phyloP scores from a whole-genome alignment of 2,329 filamentous ascomycete species.

The Paracorniculantispora psalliotae region DNA sequence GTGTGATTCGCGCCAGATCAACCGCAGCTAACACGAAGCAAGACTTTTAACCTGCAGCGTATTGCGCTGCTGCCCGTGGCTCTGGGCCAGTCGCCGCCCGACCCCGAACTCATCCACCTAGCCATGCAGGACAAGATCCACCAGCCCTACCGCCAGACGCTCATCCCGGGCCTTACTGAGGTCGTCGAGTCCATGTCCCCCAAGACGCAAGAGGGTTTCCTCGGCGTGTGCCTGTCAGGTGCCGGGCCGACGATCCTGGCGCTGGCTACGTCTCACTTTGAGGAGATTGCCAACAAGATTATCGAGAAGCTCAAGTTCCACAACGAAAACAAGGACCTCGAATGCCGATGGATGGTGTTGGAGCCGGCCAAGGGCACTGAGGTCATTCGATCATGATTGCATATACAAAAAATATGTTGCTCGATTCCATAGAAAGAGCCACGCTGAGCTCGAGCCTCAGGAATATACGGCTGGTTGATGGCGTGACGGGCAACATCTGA shows the following conservation, averaged over 20 bases:
- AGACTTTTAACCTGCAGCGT: slow-evolving; percentile 89
- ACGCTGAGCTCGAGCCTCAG: no score
- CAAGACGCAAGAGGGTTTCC: slow-evolving; percentile 75
- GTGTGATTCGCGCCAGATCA: background rate
- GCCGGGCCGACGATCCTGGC: slow-evolving; percentile 94
- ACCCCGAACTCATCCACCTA: slow-evolving; percentile 90
- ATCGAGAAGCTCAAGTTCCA: slow-evolving; percentile 65
- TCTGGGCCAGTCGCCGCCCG: slow-evolving; percentile 81
- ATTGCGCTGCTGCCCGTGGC: slow-evolving; percentile 87
- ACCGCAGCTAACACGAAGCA: slow-evolving; percentile 17
- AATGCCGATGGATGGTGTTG: slow-evolving; percentile 80
- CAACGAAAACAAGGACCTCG: slow-evolving; percentile 57
- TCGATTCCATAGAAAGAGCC: no score
- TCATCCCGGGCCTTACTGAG: slow-evolving; percentile 88
- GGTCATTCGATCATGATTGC: slow-evolving; percentile 35
- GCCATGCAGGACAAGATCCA: slow-evolving; percentile 99
- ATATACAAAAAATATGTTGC: no score
- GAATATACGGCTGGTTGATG: background rate
- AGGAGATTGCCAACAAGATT: slow-evolving; percentile 75
- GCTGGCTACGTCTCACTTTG: slow-evolving; percentile 84
- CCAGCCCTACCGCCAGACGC: slow-evolving; percentile 86
- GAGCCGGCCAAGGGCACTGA: slow-evolving; percentile 74
- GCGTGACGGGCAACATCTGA: background rate
- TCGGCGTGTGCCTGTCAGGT: slow-evolving; percentile 91
- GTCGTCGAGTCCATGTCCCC: slow-evolving; percentile 91